Percentiles rank a stretch among this genome's conserved stretches.
phyloP scores from a whole-genome alignment of 2,329 filamentous ascomycete species.

The Stachybotrys elegans region DNA sequence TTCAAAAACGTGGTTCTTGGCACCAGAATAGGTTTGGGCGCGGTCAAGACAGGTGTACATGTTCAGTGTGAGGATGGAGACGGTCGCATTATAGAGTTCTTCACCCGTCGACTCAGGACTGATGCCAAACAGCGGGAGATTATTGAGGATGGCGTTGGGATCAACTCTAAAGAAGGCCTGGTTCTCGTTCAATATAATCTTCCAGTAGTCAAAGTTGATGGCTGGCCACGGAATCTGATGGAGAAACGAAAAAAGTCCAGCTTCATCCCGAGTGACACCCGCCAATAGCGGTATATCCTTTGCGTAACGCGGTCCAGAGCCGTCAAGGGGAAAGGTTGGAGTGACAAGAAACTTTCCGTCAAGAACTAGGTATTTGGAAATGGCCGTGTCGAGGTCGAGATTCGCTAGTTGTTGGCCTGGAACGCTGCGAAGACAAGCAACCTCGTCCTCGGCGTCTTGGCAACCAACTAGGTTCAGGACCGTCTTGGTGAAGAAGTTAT shows the following conservation, averaged over 20 bases:
- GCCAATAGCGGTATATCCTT: neutral
- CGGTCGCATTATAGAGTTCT: neutral
- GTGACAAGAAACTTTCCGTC: neutral
- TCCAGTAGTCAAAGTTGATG: neutral
- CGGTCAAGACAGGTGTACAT: slow-evolving; percentile 2
- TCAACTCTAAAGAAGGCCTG: neutral
- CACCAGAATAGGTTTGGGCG: neutral
- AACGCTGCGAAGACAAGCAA: neutral
- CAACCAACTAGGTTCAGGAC: neutral
- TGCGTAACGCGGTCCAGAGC: slow-evolving; percentile 1
- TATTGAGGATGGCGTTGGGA: neutral
- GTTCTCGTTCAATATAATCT: neutral
- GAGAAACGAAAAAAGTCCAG: neutral
- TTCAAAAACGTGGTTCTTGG: slow-evolving; percentile 2
- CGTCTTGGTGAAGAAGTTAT: neutral
- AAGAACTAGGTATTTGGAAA: neutral
- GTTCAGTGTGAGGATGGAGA: neutral
- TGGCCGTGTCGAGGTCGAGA: neutral
- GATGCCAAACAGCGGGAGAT: neutral
- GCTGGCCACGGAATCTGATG: neutral
- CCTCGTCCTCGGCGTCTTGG: neutral
- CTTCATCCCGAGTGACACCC: neutral
- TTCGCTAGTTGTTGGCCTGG: slow-evolving; percentile 1
- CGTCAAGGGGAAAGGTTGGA: neutral
- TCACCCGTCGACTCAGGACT: neutral